Conservation (phyloP, 805 yeast species). For the Schizosaccharomyces lindneri region DNA sequence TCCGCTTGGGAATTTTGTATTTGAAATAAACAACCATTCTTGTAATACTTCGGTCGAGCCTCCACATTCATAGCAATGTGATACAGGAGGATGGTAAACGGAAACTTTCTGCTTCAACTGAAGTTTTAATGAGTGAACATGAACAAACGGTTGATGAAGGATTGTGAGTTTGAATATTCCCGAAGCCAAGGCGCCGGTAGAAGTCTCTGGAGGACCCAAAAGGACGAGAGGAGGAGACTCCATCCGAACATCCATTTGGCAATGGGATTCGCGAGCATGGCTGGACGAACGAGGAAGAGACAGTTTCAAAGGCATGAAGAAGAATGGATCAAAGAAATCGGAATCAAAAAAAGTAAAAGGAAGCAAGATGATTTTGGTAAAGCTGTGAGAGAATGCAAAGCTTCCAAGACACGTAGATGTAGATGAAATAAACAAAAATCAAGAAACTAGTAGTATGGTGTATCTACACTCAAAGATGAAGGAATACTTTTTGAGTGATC, state of each 20-base stretch:
- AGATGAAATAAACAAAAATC: no score
- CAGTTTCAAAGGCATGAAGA: not conserved
- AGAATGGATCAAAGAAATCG: not conserved
- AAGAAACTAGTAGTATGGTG: no score
- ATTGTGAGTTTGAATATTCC: conserved; percentile 49
- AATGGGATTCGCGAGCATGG: not conserved
- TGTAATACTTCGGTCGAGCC: conserved; percentile 38
- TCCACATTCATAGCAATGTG: conserved; percentile 35
- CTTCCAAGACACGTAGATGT: no score
- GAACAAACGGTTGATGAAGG: conserved; percentile 15
- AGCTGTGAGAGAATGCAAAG: no score
- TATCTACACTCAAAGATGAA: no score
- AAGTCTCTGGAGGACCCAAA: conserved; percentile 54
- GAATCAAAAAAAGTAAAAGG: not conserved
- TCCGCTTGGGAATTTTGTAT: conserved; percentile 33
- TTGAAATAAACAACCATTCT: conserved; percentile 60
- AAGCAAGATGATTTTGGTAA: not conserved
- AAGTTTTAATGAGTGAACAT: conserved; percentile 34
- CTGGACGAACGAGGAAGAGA: not conserved
- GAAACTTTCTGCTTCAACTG: conserved; percentile 45
- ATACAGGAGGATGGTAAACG: conserved; percentile 40
- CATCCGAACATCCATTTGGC: conserved; percentile 23
- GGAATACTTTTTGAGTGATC: no score
- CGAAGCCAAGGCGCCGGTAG: conserved; percentile 64
- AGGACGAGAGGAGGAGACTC: conserved; percentile 83